Evolutionary conservation across 2,329 filamentous ascomycete genomes (phyloP).

Genomic region (Dothidotthia symphoricarpi): DNA sequence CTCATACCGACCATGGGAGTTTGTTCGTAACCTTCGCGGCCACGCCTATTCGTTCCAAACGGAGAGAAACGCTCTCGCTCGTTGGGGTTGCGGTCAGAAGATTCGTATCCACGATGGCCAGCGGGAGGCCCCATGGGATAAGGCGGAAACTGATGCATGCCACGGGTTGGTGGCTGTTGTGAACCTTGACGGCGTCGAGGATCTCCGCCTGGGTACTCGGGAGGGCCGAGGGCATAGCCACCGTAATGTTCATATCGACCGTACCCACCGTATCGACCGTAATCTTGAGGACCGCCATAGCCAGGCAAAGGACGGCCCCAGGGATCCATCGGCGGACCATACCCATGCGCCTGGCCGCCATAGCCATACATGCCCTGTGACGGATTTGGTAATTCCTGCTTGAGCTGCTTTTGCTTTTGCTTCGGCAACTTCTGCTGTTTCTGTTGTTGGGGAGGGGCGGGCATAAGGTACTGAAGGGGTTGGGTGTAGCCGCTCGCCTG

Average conservation of each 20-base stretch:
- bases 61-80: not conserved
- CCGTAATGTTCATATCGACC: not conserved
- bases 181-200: conserved; percentile 2
- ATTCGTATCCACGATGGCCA: conserved; percentile 2
- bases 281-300: conserved; percentile 1
- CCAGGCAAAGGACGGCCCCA: conserved; percentile 7
- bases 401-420: not conserved
- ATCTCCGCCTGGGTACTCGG: not conserved
- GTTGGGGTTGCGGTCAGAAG: not conserved
- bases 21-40: not conserved
- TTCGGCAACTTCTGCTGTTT: conserved; percentile 7
- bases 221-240: not conserved
- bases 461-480: conserved; percentile 3
- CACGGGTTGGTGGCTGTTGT: conserved; percentile 1
- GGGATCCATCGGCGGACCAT: conserved; percentile 1
- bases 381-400: not conserved
- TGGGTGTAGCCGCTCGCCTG: conserved; percentile 10
- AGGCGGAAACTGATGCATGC: conserved; percentile 4
- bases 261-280: not conserved
- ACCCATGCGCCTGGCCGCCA: conserved; percentile 2
- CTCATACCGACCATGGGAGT: not conserved
- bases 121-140: conserved; percentile 2
- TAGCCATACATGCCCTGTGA: conserved; percentile 4
- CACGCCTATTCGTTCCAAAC: not conserved
- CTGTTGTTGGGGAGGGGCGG: not conserved